Evolutionary conservation across 2,329 filamentous ascomycete genomes (phyloP).

Genomic region (Hypoxylon sp.): DNA sequence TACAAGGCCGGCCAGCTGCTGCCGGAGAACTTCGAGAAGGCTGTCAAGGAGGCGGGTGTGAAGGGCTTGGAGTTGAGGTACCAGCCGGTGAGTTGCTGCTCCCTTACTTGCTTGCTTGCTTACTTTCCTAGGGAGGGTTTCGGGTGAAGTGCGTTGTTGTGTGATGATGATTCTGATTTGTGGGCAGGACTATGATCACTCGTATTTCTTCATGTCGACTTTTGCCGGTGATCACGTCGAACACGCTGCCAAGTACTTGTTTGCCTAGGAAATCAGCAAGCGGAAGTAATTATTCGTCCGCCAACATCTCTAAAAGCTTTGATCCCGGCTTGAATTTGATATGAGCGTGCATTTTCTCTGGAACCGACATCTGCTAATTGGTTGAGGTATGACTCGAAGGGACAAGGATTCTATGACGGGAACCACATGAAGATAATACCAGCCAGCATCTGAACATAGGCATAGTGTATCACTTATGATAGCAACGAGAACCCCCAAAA

Average conservation of each 20-base stretch:
- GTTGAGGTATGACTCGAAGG: not conserved
- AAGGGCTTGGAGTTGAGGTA: constrained; percentile 83
- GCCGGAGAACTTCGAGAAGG: constrained; percentile 90
- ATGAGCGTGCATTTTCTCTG: too few species aligned
- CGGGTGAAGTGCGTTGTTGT: not conserved
- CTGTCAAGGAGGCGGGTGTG: constrained; percentile 81
- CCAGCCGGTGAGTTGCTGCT: constrained; percentile 76
- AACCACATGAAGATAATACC: constrained; percentile 6
- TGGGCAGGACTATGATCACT: constrained; percentile 90
- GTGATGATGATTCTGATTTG: not conserved
- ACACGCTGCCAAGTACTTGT: constrained; percentile 89
- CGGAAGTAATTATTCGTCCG: not conserved
- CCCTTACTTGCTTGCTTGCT: not conserved
- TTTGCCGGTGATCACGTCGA: constrained; percentile 93
- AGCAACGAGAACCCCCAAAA: constrained; percentile 3
- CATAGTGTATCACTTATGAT: constrained; percentile 12
- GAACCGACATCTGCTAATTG: not conserved
- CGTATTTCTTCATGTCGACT: constrained; percentile 94
- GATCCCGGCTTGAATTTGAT: not conserved
- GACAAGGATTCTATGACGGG: not conserved
- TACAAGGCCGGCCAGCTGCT: constrained; percentile 94
- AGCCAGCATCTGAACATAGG: not conserved
- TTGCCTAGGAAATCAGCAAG: constrained; percentile 49
- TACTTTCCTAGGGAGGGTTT: not conserved
- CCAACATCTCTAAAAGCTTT: not conserved